Conservation (phyloP, 495 filamentous ascomycete species). For the Amphirosellinia nigrospora region DNA sequence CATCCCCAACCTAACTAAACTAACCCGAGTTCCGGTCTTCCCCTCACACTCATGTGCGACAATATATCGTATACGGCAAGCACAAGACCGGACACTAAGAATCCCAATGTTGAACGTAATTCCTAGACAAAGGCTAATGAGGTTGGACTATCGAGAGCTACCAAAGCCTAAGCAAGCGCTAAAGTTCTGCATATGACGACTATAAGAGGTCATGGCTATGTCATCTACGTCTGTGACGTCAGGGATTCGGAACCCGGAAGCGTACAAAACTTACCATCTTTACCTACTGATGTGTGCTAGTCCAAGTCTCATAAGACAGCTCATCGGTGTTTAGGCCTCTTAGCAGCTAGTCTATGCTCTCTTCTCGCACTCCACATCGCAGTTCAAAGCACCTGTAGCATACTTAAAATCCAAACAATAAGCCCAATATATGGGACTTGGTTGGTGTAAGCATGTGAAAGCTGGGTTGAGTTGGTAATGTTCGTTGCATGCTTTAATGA, state of each 20-base stretch:
- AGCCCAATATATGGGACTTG: not conserved
- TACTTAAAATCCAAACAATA: not conserved
- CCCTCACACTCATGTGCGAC: not conserved
- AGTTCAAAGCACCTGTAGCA: not conserved
- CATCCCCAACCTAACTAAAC: not conserved
- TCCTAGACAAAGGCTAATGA: not conserved
- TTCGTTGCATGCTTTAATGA: not conserved
- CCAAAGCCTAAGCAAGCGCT: not conserved
- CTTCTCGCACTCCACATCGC: not conserved
- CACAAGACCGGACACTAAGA: not conserved
- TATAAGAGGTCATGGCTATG: constrained; percentile 11
- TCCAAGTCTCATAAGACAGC: not conserved
- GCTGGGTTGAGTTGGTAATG: not conserved
- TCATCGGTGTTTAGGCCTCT: no score
- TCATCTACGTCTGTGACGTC: constrained; percentile 7
- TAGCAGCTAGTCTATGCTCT: not conserved
- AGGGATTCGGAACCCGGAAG: not conserved
- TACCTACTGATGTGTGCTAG: not conserved
- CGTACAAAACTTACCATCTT: not conserved
- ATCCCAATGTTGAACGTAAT: not conserved
- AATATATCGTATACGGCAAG: not conserved
- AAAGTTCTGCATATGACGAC: constrained; percentile 6
- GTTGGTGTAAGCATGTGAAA: not conserved
- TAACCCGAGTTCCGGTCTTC: not conserved
- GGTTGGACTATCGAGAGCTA: not conserved